These are phyloP conservation scores for Populus hybrid DNA, from an alignment of 441 rosid genomes.

Conservation along the genomic window DNA sequence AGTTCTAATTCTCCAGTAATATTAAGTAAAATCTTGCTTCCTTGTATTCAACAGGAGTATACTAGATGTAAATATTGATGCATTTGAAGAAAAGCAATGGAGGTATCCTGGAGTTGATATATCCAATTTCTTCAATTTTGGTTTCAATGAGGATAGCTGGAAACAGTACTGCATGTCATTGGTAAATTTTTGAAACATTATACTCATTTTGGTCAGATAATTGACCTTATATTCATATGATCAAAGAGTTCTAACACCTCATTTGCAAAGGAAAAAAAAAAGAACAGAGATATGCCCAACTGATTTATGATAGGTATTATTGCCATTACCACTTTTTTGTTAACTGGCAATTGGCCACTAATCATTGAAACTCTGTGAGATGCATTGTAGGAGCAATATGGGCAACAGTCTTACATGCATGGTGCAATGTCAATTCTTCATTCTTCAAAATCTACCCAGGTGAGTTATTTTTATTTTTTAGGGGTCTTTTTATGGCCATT, in stretches of 20 bases:
- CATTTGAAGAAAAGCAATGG: constrained; percentile 55
- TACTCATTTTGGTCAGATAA: not conserved
- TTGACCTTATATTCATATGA: not conserved
- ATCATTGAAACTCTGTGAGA: not conserved
- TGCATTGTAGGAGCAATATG: constrained; percentile 32
- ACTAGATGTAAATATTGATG: constrained; percentile 43
- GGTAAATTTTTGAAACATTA: constrained; percentile 30
- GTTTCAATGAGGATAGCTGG: constrained; percentile 56
- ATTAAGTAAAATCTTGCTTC: not conserved
- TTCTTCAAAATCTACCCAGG: constrained; percentile 28
- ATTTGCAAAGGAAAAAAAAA: not conserved
- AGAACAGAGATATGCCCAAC: not conserved
- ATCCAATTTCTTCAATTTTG: constrained; percentile 56
- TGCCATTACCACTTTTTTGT: not conserved
- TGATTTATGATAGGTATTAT: not conserved
- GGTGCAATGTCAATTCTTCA: constrained; percentile 21
- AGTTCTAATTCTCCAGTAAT: not conserved
- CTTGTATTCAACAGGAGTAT: constrained; percentile 39
- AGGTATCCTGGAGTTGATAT: constrained; percentile 41
- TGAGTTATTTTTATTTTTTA: constrained; percentile 12
- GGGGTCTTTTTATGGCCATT: constrained; percentile 9
- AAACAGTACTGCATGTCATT: constrained; percentile 44
- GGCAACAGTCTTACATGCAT: constrained; percentile 24
- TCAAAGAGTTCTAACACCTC: not conserved
- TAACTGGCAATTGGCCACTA: constrained; percentile 1